These are phyloP conservation scores for Solanum appendiculatum DNA, from an alignment of 257 asterid genomes.

Conservation along the genomic window DNA sequence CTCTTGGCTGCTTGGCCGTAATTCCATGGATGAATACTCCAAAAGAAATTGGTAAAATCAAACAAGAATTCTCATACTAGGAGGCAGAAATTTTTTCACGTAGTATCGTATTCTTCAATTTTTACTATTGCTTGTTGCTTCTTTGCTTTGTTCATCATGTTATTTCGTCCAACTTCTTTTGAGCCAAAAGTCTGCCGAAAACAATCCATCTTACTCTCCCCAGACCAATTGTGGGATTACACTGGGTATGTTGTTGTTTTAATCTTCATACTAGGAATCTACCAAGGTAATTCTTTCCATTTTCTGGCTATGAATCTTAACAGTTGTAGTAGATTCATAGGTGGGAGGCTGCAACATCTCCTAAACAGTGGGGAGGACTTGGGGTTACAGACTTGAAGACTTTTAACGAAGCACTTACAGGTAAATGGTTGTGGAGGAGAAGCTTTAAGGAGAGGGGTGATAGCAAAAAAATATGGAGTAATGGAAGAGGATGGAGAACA, in stretches of 20 bases:
- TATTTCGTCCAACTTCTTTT: not conserved
- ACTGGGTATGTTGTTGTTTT: not conserved
- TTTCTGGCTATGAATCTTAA: not conserved
- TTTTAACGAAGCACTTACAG: not conserved
- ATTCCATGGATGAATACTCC: not conserved
- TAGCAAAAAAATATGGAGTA: not conserved
- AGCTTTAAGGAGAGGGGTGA: not conserved
- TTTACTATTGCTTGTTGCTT: not conserved
- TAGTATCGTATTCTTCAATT: not conserved
- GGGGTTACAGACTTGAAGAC: not conserved
- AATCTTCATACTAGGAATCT: not conserved
- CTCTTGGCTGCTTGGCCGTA: not conserved
- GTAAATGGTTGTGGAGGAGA: not conserved
- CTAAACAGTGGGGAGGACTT: not conserved
- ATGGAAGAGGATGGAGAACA: not conserved
- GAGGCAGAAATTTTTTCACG: not conserved
- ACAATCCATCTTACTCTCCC: not conserved
- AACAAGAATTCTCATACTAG: not conserved
- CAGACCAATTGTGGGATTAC: not conserved
- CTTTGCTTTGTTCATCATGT: not conserved
- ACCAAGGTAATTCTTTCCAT: not conserved
- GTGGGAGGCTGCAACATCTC: not conserved
- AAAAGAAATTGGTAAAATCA: not conserved
- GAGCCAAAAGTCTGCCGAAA: not conserved
- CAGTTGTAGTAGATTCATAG: not conserved